Evolutionary conservation across 805 yeast genomes (phyloP).

Genomic region (Sungouiozyma ichnusensis): DNA sequence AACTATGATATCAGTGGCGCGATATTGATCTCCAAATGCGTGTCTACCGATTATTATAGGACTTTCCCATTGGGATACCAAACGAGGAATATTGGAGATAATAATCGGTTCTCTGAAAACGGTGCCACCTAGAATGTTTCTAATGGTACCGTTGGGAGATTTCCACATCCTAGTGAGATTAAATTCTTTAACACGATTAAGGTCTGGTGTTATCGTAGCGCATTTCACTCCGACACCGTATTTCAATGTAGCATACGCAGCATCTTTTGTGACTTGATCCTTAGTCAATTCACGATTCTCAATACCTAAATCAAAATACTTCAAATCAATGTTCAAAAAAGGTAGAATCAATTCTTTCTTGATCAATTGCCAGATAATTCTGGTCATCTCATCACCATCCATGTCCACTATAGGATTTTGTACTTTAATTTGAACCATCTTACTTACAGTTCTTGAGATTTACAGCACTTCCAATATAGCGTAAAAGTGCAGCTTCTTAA

Average conservation of each 20-base stretch:
- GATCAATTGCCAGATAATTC: constrained; percentile 89
- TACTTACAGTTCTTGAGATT: background rate
- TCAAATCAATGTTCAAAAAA: constrained; percentile 72
- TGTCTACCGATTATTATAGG: constrained; percentile 97
- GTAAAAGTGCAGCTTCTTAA: too few relatives aligned
- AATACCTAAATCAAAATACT: constrained; percentile 85
- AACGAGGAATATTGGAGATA: constrained; percentile 75
- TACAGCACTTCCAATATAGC: background rate
- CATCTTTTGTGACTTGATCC: constrained; percentile 79
- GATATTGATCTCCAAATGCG: constrained; percentile 94
- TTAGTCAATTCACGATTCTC: constrained; percentile 78
- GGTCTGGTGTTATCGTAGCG: constrained; percentile 96
- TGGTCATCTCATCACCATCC: constrained; percentile 97
- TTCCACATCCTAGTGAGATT: constrained; percentile 91
- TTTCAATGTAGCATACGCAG: constrained; percentile 80
- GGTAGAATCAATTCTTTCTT: constrained; percentile 79
- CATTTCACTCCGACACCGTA: constrained; percentile 92
- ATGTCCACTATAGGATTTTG: constrained; percentile 85
- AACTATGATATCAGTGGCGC: constrained; percentile 79
- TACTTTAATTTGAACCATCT: constrained; percentile 54
- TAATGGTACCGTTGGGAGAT: constrained; percentile 93
- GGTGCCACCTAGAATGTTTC: constrained; percentile 91
- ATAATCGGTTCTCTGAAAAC: constrained; percentile 95
- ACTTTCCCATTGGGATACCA: constrained; percentile 85
- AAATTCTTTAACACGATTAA: constrained; percentile 87